These are phyloP conservation scores for Agroathelia rolfsii DNA, from an alignment of 1,284 basidiomycete species.

Conservation along the genomic window DNA sequence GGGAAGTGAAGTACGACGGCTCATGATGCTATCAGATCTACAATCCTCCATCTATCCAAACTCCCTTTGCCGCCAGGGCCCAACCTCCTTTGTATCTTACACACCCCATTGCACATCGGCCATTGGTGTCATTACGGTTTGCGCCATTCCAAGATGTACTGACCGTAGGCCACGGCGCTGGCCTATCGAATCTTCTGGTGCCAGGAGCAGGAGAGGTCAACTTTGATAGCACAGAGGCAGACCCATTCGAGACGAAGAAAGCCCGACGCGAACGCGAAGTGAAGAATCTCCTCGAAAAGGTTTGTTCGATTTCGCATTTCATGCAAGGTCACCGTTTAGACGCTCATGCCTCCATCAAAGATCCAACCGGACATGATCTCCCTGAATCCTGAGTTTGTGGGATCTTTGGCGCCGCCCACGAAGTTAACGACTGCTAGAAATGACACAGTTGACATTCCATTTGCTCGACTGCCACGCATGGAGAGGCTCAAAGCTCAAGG, in stretches of 20 bases:
- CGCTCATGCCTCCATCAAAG: constrained; percentile 25
- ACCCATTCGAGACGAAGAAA: constrained; percentile 87
- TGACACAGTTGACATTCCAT: constrained; percentile 47
- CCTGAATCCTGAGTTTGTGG: constrained; percentile 79
- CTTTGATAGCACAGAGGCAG: constrained; percentile 88
- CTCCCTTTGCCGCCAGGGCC: constrained; percentile 35
- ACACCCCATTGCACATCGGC: constrained; percentile 63
- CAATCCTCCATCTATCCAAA: constrained; percentile 54
- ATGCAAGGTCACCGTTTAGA: constrained; percentile 1
- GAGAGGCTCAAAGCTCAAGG: constrained; percentile 66
- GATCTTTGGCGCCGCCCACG: constrained; percentile 54
- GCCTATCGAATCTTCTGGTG: constrained; percentile 80
- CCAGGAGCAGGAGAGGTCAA: constrained; percentile 92
- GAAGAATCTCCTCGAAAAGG: constrained; percentile 84
- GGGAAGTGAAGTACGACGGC: background rate
- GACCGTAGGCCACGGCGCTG: constrained; percentile 46
- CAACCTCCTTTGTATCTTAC: constrained; percentile 81
- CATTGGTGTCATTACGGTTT: constrained; percentile 65
- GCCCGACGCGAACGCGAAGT: constrained; percentile 88
- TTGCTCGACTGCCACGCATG: constrained; percentile 60
- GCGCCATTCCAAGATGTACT: constrained; percentile 92
- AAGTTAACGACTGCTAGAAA: constrained; percentile 47
- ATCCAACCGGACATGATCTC: constrained; percentile 92
- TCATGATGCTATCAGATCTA: constrained; percentile 42
- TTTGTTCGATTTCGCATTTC: constrained; percentile 20